These are phyloP conservation scores for Vairimorpha necatrix DNA, from an alignment of 371 early-diverging fungal species.

Conservation along the genomic window DNA sequence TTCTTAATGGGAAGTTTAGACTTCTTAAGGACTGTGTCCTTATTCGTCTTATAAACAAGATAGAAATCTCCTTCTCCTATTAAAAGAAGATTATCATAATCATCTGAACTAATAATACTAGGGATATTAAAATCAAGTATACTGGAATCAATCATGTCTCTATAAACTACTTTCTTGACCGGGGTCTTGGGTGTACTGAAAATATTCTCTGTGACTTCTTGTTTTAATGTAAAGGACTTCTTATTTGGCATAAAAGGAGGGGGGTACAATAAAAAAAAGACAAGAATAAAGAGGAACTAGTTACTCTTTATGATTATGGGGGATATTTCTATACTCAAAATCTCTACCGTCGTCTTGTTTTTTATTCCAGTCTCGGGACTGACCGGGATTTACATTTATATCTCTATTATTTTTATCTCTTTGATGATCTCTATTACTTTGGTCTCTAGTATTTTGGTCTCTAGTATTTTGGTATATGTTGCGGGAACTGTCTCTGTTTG, in stretches of 20 bases:
- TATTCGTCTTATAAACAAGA: slow-evolving; percentile 30
- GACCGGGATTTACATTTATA: too few species aligned
- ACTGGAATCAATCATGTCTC: slow-evolving; percentile 34
- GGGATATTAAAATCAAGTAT: neutral
- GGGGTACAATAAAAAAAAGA: neutral
- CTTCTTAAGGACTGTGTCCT: slow-evolving; percentile 43
- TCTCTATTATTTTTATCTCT: neutral
- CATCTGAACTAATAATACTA: slow-evolving; percentile 15
- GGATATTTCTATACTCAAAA: neutral
- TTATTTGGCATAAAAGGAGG: neutral
- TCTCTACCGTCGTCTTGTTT: neutral
- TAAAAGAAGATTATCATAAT: neutral
- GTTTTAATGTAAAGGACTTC: slow-evolving; percentile 26
- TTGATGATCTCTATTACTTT: neutral
- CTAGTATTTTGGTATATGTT: neutral
- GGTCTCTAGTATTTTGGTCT: neutral
- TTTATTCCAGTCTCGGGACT: neutral
- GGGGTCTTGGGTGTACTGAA: slow-evolving; percentile 39
- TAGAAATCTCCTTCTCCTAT: slow-evolving; percentile 36
- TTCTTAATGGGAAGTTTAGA: slow-evolving; percentile 31
- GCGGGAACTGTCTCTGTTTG: too few species aligned
- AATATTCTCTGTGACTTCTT: slow-evolving; percentile 12
- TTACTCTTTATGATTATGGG: neutral
- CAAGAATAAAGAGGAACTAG: neutral
- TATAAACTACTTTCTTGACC: slow-evolving; percentile 24